phyloP scores from a whole-genome alignment of 345 rosid species.

The Euphorbia peplus region DNA sequence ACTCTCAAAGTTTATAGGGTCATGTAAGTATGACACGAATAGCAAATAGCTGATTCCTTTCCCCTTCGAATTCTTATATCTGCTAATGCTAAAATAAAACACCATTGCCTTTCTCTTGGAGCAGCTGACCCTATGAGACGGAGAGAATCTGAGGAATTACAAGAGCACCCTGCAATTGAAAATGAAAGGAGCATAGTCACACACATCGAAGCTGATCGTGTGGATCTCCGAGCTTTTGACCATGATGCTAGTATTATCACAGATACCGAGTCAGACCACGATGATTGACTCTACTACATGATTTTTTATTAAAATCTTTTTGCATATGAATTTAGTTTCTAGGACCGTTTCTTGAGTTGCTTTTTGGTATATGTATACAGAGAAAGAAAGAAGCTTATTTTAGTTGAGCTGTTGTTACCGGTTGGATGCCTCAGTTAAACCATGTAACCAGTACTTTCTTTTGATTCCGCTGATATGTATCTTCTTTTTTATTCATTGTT shows the following conservation, averaged over 20 bases:
- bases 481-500: no score
- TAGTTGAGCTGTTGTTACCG: not conserved
- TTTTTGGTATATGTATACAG: not conserved
- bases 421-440: not conserved
- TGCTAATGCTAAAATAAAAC: not conserved
- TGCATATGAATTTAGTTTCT: no score
- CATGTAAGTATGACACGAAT: conserved; percentile 26
- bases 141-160: not conserved
- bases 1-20: conserved; percentile 37
- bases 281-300: conserved; percentile 24
- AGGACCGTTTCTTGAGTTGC: not conserved
- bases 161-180: conserved; percentile 17
- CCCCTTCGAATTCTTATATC: no score
- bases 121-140: conserved; percentile 14
- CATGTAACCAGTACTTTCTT: not conserved
- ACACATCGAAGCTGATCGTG: conserved; percentile 21
- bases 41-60: not conserved
- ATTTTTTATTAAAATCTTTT: not conserved
- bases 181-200: conserved; percentile 13
- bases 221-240: conserved; percentile 16
- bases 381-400: no score
- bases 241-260: conserved; percentile 14
- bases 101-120: not conserved
- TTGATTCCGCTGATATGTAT: not conserved
- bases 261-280: conserved; percentile 32